Percentiles rank a stretch among this genome's conserved stretches.
Conservation (phyloP, 306 rosid genomes). For the Arachis hypogaea region DNA sequence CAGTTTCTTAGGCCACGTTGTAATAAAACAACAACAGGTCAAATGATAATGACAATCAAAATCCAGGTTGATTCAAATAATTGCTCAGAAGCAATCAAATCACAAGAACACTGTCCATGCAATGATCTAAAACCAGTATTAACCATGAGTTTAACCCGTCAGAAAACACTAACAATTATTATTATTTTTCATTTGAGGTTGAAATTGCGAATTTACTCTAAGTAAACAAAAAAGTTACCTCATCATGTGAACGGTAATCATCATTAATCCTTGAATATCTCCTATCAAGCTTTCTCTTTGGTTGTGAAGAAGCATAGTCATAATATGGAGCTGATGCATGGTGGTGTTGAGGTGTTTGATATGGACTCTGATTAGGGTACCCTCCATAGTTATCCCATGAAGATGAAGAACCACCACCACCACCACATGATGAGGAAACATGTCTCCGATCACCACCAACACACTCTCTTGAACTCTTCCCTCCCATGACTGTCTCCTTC, state of each 20-base stretch:
- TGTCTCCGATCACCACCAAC: constrained; percentile 40
- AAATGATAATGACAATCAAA: constrained; percentile 40
- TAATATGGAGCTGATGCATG: constrained; percentile 49
- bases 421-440: constrained; percentile 38
- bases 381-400: constrained; percentile 48
- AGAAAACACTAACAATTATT: too few relatives aligned
- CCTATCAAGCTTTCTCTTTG: constrained; percentile 56
- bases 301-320: constrained; percentile 38
- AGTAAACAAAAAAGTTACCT: constrained; percentile 46
- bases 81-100: constrained; percentile 13
- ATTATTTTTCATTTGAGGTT: too few relatives aligned
- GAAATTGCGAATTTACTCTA: too few relatives aligned
- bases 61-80: constrained; percentile 17
- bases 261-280: constrained; percentile 79
- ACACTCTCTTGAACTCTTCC: constrained; percentile 46
- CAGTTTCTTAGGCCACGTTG: constrained; percentile 9
- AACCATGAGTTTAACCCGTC: too few relatives aligned
- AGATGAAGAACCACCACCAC: constrained; percentile 47
- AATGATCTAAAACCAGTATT: constrained; percentile 22
- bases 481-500: constrained; percentile 53
- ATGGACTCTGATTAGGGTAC: constrained; percentile 42
- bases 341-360: constrained; percentile 50
- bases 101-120: constrained; percentile 26
- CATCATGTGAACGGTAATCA: constrained; percentile 76
- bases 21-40: constrained; percentile 1